Conservation (phyloP, 2,329 filamentous ascomycete species). For the Domatiomyces globalis region DNA sequence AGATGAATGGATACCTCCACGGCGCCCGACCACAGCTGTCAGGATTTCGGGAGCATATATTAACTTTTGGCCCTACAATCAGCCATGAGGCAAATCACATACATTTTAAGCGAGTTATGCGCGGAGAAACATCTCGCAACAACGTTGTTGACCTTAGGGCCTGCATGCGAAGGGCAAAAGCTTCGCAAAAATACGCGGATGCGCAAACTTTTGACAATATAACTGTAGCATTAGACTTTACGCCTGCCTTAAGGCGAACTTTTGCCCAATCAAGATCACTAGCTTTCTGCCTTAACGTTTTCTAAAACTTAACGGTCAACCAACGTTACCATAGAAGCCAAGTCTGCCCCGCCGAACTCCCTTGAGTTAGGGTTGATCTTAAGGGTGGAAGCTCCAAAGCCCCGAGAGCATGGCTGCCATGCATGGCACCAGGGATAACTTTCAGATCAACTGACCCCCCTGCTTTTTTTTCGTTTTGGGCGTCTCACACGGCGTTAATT, state of each 20-base stretch:
- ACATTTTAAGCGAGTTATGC: not conserved
- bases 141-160: not conserved
- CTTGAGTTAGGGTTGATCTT: not conserved
- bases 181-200: not conserved
- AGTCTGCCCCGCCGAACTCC: not conserved
- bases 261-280: not conserved
- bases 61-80: not conserved
- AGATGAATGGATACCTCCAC: not conserved
- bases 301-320: not conserved
- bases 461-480: not conserved
- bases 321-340: not conserved
- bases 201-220: not conserved
- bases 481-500: not conserved
- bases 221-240: not conserved
- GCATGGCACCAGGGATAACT: not conserved
- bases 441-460: not conserved
- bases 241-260: not conserved
- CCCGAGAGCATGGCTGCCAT: not conserved
- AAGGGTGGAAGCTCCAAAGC: not conserved
- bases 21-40: not conserved
- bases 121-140: not conserved
- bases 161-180: not conserved
- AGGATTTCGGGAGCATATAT: not conserved
- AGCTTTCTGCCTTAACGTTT: not conserved
- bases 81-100: not conserved